phyloP scores from a whole-genome alignment of 805 yeast genomes.

The Pichia phayaonensis region DNA sequence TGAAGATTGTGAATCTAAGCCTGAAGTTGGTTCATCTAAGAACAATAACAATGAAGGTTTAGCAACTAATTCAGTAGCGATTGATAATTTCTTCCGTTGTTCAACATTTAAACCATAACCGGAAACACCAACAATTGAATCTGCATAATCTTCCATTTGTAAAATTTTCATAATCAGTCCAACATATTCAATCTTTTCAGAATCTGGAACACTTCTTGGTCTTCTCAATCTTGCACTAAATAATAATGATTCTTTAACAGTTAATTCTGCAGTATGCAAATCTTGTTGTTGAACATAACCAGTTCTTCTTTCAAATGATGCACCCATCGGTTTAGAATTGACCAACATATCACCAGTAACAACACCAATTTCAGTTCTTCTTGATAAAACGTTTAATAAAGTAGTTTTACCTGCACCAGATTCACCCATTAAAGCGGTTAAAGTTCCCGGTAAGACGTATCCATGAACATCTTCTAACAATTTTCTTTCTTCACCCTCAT shows the following conservation, averaged over 20 bases:
- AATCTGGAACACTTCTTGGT: conserved; percentile 31
- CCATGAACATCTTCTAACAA: conserved; percentile 40
- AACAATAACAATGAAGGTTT: conserved; percentile 46
- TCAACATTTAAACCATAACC: conserved; percentile 49
- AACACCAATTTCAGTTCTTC: conserved; percentile 44
- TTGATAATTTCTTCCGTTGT: conserved; percentile 45
- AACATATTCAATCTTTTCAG: conserved; percentile 37
- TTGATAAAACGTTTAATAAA: conserved; percentile 43
- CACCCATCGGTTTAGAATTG: conserved; percentile 41
- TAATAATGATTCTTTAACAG: conserved; percentile 43
- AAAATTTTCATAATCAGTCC: conserved; percentile 34
- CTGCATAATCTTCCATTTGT: conserved; percentile 39
- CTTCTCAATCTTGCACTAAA: conserved; percentile 46
- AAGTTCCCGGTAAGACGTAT: conserved; percentile 43
- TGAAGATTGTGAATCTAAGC: conserved; percentile 52
- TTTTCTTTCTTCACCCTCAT: conserved; percentile 33
- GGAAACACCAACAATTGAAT: conserved; percentile 40
- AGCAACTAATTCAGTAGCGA: conserved; percentile 50
- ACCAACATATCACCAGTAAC: conserved; percentile 51
- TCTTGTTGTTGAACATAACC: conserved; percentile 55
- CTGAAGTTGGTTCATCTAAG: conserved; percentile 57
- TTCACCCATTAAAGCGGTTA: conserved; percentile 59
- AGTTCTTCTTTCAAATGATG: conserved; percentile 46
- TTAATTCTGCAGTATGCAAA: conserved; percentile 40
- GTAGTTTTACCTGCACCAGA: conserved; percentile 63